These are phyloP conservation scores for Prinsepia uniflora DNA, from an alignment of 306 rosid species.

Conservation along the genomic window DNA sequence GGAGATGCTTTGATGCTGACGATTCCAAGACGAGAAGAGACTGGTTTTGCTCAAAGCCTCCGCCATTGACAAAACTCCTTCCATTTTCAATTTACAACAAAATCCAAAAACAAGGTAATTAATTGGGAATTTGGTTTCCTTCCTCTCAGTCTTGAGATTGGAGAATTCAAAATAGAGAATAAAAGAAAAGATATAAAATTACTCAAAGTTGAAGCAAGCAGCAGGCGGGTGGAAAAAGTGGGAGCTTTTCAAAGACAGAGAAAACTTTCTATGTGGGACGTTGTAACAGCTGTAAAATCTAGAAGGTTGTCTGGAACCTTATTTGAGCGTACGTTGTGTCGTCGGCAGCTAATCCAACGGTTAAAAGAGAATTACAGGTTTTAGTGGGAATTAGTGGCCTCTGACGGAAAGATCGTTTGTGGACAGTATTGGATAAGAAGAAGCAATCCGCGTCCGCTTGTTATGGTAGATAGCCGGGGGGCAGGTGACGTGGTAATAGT, in stretches of 20 bases:
- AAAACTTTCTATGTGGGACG: background rate
- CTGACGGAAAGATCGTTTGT: background rate
- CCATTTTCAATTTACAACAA: background rate
- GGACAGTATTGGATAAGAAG: background rate
- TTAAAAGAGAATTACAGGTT: background rate
- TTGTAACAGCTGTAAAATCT: background rate
- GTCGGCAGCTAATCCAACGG: background rate
- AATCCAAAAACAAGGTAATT: background rate
- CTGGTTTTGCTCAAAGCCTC: conserved; percentile 42
- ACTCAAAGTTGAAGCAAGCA: background rate
- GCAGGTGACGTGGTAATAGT: background rate
- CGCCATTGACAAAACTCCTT: conserved; percentile 32
- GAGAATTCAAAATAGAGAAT: background rate
- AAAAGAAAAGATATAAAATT: background rate
- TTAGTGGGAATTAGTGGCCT: background rate
- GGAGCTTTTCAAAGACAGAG: background rate
- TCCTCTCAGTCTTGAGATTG: background rate
- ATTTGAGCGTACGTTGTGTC: background rate
- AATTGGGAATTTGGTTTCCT: background rate
- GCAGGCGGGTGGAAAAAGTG: background rate
- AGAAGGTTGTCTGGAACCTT: background rate
- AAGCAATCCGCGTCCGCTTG: background rate
- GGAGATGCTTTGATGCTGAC: conserved; percentile 21
- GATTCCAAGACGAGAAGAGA: conserved; percentile 43
- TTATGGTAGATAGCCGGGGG: background rate